A percentile compares a stretch with the other conserved stretches of the same genome.
phyloP scores from a whole-genome alignment of 2,329 filamentous ascomycete genomes.

The Xylaria sp. region DNA sequence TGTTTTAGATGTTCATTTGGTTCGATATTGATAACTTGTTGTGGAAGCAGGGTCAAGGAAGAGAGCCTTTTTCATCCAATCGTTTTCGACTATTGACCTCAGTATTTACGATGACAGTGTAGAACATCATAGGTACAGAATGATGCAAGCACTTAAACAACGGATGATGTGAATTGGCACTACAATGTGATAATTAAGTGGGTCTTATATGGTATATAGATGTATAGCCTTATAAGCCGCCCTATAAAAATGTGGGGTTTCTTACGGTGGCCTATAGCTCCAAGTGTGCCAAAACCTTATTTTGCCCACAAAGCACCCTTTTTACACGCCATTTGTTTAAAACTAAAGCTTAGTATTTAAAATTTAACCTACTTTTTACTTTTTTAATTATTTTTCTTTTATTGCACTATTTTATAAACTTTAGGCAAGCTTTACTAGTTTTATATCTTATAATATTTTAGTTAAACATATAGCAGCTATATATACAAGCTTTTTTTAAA shows the following conservation, averaged over 20 bases:
- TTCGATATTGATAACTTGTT: conserved; percentile 10
- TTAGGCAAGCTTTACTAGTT: too few relatives aligned
- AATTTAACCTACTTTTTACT: too few relatives aligned
- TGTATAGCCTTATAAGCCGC: neutral
- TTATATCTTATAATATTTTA: too few relatives aligned
- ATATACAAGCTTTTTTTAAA: too few relatives aligned
- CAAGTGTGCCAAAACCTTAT: too few relatives aligned
- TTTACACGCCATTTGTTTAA: too few relatives aligned
- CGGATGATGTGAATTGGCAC: neutral
- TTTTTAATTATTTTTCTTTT: too few relatives aligned
- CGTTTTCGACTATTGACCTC: neutral
- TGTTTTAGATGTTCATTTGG: too few relatives aligned
- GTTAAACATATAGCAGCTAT: too few relatives aligned
- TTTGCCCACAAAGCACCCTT: too few relatives aligned
- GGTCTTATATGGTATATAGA: conserved; percentile 8
- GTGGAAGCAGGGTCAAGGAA: neutral
- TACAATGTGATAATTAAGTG: conserved; percentile 6
- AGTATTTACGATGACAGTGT: neutral
- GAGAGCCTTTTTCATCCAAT: conserved; percentile 1
- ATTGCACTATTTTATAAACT: too few relatives aligned
- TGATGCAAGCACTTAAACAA: conserved; percentile 35
- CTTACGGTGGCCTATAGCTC: neutral
- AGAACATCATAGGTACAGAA: neutral
- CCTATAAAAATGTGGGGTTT: conserved; percentile 11
- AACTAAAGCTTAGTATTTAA: too few relatives aligned